A percentile compares a stretch with the other conserved stretches of the same genome.
These are phyloP conservation scores for Pseudocercospora fuligena DNA, from an alignment of 2,329 filamentous ascomycete genomes.

Conservation along the genomic window DNA sequence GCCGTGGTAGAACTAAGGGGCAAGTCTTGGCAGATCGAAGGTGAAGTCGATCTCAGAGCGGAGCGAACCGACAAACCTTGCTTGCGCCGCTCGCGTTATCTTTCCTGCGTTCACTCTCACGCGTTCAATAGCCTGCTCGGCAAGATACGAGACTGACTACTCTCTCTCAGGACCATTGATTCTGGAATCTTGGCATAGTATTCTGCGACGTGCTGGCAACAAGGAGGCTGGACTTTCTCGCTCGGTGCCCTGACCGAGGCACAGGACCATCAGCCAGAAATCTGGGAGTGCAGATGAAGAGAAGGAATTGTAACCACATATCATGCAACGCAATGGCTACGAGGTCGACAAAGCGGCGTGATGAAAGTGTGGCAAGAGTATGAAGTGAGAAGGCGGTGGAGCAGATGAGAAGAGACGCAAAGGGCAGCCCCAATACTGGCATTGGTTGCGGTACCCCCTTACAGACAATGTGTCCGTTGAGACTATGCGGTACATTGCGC, in stretches of 20 bases:
- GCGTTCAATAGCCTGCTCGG: background rate
- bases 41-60: too few species aligned
- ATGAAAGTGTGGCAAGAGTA: background rate
- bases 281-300: too few species aligned
- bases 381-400: background rate
- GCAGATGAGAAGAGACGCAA: background rate
- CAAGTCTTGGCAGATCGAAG: too few species aligned
- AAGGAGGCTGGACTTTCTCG: background rate
- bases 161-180: background rate
- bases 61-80: too few species aligned
- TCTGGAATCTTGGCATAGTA: background rate
- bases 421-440: background rate
- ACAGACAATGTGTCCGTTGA: background rate
- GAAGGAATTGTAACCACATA: too few species aligned
- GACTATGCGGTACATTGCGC: background rate
- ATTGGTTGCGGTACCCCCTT: background rate
- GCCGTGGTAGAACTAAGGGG: too few species aligned
- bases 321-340: too few species aligned
- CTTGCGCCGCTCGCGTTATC: too few species aligned
- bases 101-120: too few species aligned
- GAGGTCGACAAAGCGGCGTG: too few species aligned
- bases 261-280: background rate
- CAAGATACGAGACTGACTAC: background rate
- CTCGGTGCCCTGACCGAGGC: background rate
- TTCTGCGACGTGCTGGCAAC: background rate